Conservation (phyloP, 768 basidiomycete species). For the Suillus tomentosus region DNA sequence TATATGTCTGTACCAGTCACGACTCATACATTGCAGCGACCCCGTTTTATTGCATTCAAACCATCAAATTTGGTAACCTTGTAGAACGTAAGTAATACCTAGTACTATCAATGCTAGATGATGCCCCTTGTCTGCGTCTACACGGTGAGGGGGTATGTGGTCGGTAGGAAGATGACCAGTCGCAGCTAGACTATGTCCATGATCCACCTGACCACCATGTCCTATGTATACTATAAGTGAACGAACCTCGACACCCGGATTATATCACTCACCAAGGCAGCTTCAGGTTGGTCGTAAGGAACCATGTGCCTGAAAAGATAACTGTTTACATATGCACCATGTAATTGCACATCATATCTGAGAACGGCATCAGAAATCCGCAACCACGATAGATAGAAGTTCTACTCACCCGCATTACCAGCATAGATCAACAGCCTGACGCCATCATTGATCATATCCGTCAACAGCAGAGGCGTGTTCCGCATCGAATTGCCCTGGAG, state of each 20-base stretch:
- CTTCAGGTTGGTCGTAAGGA: conserved; percentile 88
- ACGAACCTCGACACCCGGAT: background rate
- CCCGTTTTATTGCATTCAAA: no score
- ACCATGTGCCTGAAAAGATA: conserved; percentile 73
- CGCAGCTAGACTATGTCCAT: conserved; percentile 31
- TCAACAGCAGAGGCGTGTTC: conserved; percentile 76
- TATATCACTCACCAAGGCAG: conserved; percentile 59
- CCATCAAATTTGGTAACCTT: no score
- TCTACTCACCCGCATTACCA: conserved; percentile 68
- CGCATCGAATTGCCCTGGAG: conserved; percentile 86
- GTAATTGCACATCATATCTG: conserved; percentile 89
- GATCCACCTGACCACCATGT: conserved; percentile 63
- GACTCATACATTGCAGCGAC: no score
- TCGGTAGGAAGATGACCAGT: no score
- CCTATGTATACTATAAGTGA: conserved; percentile 38
- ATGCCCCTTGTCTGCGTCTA: no score
- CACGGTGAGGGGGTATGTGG: no score
- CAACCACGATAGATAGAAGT: background rate
- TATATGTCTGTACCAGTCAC: no score
- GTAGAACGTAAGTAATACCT: no score
- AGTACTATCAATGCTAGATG: no score
- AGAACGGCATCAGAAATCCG: conserved; percentile 19
- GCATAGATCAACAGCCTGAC: conserved; percentile 88
- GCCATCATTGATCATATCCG: conserved; percentile 80
- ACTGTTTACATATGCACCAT: conserved; percentile 42